phyloP scores from a whole-genome alignment of 257 asterid species.

The Oldenlandia corymbosa region DNA sequence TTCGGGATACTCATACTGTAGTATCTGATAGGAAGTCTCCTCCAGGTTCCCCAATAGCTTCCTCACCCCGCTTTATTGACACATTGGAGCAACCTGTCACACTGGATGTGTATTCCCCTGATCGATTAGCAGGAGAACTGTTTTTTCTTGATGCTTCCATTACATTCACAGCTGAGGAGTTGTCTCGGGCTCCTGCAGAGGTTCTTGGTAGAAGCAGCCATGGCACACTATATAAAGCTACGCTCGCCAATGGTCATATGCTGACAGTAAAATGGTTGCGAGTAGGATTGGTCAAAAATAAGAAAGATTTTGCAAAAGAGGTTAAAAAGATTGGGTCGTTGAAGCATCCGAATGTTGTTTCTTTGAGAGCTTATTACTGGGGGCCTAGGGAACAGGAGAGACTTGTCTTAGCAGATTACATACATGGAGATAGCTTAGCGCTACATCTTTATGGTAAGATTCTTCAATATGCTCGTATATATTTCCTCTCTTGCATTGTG shows the following conservation, averaged over 20 bases:
- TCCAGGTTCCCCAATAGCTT: slow-evolving; percentile 68
- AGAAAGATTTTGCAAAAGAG: slow-evolving; percentile 87
- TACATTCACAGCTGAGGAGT: slow-evolving; percentile 71
- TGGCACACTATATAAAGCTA: slow-evolving; percentile 87
- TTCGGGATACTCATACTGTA: slow-evolving; percentile 39
- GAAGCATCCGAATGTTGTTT: slow-evolving; percentile 53
- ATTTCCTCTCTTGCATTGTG: neutral
- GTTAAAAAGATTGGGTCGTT: slow-evolving; percentile 75
- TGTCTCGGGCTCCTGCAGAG: slow-evolving; percentile 96
- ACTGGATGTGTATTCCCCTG: slow-evolving; percentile 78
- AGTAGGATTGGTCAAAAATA: slow-evolving; percentile 80
- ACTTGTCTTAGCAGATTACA: slow-evolving; percentile 75
- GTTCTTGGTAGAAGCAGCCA: slow-evolving; percentile 95
- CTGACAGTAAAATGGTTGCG: slow-evolving; percentile 91
- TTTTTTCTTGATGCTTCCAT: slow-evolving; percentile 70
- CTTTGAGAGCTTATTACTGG: slow-evolving; percentile 84
- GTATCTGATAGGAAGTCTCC: slow-evolving; percentile 69
- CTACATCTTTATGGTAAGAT: slow-evolving; percentile 88
- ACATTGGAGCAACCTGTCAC: slow-evolving; percentile 59
- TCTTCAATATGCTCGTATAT: neutral
- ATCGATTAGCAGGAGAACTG: slow-evolving; percentile 81
- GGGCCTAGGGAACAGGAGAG: slow-evolving; percentile 91
- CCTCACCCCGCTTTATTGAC: slow-evolving; percentile 62
- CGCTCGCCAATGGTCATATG: slow-evolving; percentile 71
- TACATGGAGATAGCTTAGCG: slow-evolving; percentile 83